A percentile compares a stretch with the other conserved stretches of the same genome.
Evolutionary conservation across 2,329 filamentous ascomycete species (phyloP).

Genomic region (Trichoderma polysporum): DNA sequence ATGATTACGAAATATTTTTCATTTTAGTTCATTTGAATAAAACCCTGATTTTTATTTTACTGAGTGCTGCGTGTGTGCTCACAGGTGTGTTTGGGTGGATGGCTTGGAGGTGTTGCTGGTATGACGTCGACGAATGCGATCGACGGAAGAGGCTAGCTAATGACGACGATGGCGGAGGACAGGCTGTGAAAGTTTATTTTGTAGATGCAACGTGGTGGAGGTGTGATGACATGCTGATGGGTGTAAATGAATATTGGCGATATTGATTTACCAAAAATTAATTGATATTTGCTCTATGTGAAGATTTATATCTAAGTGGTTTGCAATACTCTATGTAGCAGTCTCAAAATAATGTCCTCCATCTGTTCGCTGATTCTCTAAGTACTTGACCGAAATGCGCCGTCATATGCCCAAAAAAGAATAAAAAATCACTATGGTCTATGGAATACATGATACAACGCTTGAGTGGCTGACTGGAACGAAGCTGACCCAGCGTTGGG

Average conservation of each 20-base stretch:
- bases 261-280: too few relatives aligned
- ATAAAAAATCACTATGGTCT: neutral
- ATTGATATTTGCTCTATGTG: neutral
- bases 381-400: neutral
- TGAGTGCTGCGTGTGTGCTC: neutral
- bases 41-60: conserved; percentile 5
- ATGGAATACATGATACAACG: neutral
- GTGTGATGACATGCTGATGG: neutral
- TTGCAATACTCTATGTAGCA: neutral
- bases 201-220: too few relatives aligned
- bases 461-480: neutral
- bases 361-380: neutral
- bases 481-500: neutral
- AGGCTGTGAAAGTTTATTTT: neutral
- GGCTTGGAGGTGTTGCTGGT: neutral
- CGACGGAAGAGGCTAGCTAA: conserved; percentile 4
- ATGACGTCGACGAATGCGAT: conserved; percentile 17
- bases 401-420: neutral
- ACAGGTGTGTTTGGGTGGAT: neutral
- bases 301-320: neutral
- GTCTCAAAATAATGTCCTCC: neutral
- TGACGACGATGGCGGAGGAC: conserved; percentile 2
- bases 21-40: neutral
- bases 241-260: too few relatives aligned
- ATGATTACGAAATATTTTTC: neutral